Evolutionary conservation across 257 asterid species (phyloP), one percentile per base, ranked within the genome.

Genomic region (Prunella vulgaris): DNA sequence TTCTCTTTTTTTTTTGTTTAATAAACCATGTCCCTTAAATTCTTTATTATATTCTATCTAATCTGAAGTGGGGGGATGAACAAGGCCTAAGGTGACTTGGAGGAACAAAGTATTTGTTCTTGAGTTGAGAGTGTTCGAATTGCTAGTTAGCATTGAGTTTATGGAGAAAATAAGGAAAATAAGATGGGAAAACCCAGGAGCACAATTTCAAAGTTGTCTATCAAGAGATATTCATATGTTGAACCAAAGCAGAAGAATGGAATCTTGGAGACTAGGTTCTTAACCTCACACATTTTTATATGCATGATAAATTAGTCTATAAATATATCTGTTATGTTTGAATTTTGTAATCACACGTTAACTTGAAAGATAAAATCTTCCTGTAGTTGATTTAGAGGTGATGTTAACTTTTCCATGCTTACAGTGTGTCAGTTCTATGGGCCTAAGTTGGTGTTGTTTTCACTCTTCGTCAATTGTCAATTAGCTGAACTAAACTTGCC

Each of bases 401-500:
- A 12, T 28, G 48, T 53, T 25, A 38, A 68, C 51, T 35, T 61
- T 24, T 33, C 27, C 52, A 27, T 53, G 64, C 64, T 52, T 40
- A 17, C 32, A 10, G 57, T 44, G 10, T 10, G 33, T 38, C 25
- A 22, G n/a, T 12, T 10, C 46, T 15, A 32, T 32, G 37, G 73
- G 14, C 73, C 66, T 49, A 25, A 15, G 48, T 30, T 30, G 63
- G 60, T 61, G 44, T 25, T 61, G 58, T 18, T 28, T 12, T 68
- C n/a, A 60, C 44, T 7, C 7, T 14, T 49, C 57, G 27, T 30
- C 5, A 30, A 2, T 10, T 9, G n/a, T n/a, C 56, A 20, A 27
- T 61, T 56, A 44, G 38, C 33, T 42, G 44, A 37, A 60, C 27
- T 58, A 67, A 30, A 66, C 65, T 30, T 71, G 53, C 52, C 51